These are phyloP conservation scores for Trypanosoma lewisi DNA, from an alignment of 208 protist species.

Conservation along the genomic window DNA sequence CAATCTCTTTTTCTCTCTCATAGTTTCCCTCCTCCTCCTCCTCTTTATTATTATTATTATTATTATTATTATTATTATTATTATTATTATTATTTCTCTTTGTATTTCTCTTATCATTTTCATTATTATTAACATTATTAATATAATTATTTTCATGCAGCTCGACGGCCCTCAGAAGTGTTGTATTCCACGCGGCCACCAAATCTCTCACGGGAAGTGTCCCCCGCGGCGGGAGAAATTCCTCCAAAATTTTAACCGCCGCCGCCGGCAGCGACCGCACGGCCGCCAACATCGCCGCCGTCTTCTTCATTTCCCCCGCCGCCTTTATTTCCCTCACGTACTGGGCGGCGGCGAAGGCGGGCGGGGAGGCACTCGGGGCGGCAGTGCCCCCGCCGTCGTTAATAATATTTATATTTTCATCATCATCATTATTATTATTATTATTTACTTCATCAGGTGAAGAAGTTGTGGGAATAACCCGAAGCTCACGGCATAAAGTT, in stretches of 20 bases:
- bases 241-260: too few relatives aligned
- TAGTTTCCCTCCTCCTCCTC: too few relatives aligned
- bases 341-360: too few relatives aligned
- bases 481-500: slow-evolving; percentile 6
- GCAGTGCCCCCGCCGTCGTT: too few relatives aligned
- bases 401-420: neutral
- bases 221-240: too few relatives aligned
- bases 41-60: neutral
- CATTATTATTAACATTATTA: too few relatives aligned
- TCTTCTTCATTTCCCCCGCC: neutral
- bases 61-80: neutral
- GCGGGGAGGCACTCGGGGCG: too few relatives aligned
- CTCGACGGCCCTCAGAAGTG: slow-evolving; percentile 22
- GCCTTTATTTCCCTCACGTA: too few relatives aligned
- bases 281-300: too few relatives aligned
- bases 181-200: slow-evolving; percentile 21
- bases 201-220: slow-evolving; percentile 1
- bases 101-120: neutral
- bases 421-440: neutral
- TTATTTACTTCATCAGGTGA: neutral
- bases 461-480: neutral
- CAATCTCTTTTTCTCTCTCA: too few relatives aligned
- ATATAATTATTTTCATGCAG: neutral
- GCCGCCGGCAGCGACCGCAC: too few relatives aligned
- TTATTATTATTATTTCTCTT: neutral